These are phyloP conservation scores for Babesia ovata DNA, from an alignment of 169 alveolate species.

Conservation along the genomic window DNA sequence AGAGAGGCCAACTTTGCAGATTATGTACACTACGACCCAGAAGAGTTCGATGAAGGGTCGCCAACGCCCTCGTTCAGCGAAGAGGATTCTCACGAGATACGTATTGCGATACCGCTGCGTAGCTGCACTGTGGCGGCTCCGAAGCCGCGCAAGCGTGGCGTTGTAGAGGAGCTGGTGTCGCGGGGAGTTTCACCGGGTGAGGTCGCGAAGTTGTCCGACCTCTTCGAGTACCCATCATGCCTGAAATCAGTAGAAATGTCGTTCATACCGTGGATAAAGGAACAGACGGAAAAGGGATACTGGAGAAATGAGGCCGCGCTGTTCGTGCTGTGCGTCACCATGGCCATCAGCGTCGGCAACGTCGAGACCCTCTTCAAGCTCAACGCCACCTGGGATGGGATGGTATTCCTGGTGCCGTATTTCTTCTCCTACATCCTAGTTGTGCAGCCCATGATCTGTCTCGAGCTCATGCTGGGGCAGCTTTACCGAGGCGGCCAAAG, in stretches of 20 bases:
- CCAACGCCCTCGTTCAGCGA: background rate
- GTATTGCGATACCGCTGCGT: background rate
- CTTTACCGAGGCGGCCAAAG: conserved; percentile 70
- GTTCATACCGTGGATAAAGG: conserved; percentile 68
- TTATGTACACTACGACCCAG: conserved; percentile 44
- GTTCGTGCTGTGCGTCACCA: conserved; percentile 71
- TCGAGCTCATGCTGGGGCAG: conserved; percentile 74
- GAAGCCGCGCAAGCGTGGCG: conserved; percentile 10
- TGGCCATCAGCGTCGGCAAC: conserved; percentile 79
- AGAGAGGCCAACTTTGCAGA: conserved; percentile 61
- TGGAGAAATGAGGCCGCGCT: conserved; percentile 74
- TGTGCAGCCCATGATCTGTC: conserved; percentile 75
- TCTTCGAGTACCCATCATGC: conserved; percentile 72
- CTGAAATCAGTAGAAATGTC: conserved; percentile 58
- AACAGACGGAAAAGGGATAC: conserved; percentile 69
- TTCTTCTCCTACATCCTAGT: conserved; percentile 68
- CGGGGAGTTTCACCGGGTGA: conserved; percentile 73
- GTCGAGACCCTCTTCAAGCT: conserved; percentile 74
- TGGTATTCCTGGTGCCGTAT: conserved; percentile 72
- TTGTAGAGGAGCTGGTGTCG: conserved; percentile 61
- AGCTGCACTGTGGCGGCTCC: background rate
- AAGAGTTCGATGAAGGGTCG: conserved; percentile 7
- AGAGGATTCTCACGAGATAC: background rate
- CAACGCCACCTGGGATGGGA: conserved; percentile 74
- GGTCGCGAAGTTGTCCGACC: conserved; percentile 71